Evolutionary conservation across 2,329 filamentous ascomycete genomes (phyloP).

Genomic region (Celoporthe dispersa): DNA sequence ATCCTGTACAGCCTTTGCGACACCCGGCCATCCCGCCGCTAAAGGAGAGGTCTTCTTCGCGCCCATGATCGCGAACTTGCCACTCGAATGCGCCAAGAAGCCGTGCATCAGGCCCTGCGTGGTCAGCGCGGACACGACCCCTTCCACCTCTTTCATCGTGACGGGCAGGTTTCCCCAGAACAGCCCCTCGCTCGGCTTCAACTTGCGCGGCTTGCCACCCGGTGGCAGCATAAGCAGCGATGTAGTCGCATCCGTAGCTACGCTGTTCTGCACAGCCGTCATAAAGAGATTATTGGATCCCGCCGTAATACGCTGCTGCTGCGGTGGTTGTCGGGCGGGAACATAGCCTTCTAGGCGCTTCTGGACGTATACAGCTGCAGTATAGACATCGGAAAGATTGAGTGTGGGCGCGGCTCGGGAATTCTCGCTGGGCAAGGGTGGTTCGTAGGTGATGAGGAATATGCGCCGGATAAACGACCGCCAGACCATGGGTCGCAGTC

Average conservation of each 20-base stretch:
- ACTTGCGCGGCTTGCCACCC: conserved; percentile 50
- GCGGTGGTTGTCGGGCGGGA: conserved; percentile 41
- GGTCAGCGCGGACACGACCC: conserved; percentile 74
- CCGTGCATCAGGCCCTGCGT: conserved; percentile 82
- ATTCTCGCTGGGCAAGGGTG: conserved; percentile 55
- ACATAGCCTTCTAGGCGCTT: conserved; percentile 63
- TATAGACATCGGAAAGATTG: conserved; percentile 70
- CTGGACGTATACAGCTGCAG: conserved; percentile 68
- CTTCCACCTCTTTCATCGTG: conserved; percentile 72
- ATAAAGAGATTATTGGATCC: conserved; percentile 57
- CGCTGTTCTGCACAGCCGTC: conserved; percentile 54
- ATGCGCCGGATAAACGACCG: conserved; percentile 77
- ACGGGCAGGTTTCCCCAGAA: conserved; percentile 67
- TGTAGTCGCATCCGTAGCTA: conserved; percentile 34
- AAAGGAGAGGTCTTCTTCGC: conserved; percentile 69
- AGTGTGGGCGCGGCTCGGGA: conserved; percentile 73
- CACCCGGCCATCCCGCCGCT: conserved; percentile 74
- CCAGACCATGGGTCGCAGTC: conserved; percentile 83
- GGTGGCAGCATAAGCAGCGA: conserved; percentile 55
- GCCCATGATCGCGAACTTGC: conserved; percentile 81
- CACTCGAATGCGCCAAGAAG: conserved; percentile 78
- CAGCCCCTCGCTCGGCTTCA: conserved; percentile 62
- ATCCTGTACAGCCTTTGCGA: conserved; percentile 70
- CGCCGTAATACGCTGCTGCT: conserved; percentile 40
- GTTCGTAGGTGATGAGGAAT: conserved; percentile 79